Base-by-base conservation (phyloP, 2,329 filamentous ascomycete genomes). In the Fusarium cicatricum region DNA sequence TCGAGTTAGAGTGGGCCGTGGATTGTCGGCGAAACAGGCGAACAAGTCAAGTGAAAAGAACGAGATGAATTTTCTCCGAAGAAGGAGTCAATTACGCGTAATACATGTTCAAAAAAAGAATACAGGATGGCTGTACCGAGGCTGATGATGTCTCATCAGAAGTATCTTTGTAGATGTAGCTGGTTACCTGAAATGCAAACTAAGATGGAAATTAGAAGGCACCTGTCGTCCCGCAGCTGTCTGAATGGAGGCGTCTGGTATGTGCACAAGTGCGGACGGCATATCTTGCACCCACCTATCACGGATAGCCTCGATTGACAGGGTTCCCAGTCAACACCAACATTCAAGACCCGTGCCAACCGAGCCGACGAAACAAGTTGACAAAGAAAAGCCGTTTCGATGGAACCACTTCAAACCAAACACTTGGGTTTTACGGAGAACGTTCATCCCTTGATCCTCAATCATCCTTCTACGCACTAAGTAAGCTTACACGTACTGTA, bases 381-480 rank as follows among this genome's bases (percentile, higher is more conserved):
- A 45, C 28, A 32, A 33, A 50, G 41, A 17, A 50, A 21, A 46
- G 36, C 50, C 54, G 69, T 72, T 72, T 72, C 65, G 64, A 71
- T 60, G 58, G 60, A 65, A 59, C 60, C 58, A 64, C 56, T 65
- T 68, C 67, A 70, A 72, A 72, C 65, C 55, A 72, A 73, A 71
- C 62, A 61, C 57, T 52, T 61, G 59, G 60, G 62, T 43, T 49
- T 40, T 47, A 37, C 36, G 32, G n/a, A 17, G 16, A 3, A 46
- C 50, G 19, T 28, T 28, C 28, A 41, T 40, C 29, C 31, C 32
- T 38, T 45, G 41, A 44, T 31, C 23, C 17, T 39, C 16, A 14
- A 11, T 14, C 36, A 40, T 16, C 29, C 14, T 29, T 32, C 36
- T 4, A 10, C 6, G 23, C 9, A 26, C 5, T 26, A 17, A 26